phyloP scores from a whole-genome alignment of 352 stramenopile species.

The Globisporangium irregulare region DNA sequence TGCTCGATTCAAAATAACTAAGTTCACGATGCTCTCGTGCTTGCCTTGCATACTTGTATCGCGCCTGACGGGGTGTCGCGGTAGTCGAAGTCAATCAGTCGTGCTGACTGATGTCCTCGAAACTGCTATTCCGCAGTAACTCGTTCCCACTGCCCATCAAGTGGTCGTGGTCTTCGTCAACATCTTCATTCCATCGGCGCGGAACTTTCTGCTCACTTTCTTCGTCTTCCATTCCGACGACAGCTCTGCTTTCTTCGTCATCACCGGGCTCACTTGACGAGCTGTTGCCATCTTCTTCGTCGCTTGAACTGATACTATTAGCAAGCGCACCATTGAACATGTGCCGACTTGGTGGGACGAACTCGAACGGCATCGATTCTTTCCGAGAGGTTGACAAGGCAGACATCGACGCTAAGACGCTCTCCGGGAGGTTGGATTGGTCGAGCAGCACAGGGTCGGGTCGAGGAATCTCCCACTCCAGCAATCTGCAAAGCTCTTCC shows the following conservation, averaged over 20 bases:
- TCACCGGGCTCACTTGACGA: conserved; percentile 55
- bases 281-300: conserved; percentile 46
- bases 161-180: conserved; percentile 61
- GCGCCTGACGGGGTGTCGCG: not conserved
- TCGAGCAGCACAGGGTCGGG: conserved; percentile 63
- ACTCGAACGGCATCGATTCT: conserved; percentile 54
- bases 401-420: conserved; percentile 23
- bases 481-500: conserved; percentile 68
- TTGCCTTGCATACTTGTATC: conserved; percentile 2
- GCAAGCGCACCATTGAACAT: conserved; percentile 73
- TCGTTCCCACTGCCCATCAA: conserved; percentile 77
- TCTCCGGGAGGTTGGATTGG: conserved; percentile 52
- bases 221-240: conserved; percentile 37
- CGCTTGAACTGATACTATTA: conserved; percentile 56
- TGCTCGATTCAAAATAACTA: conserved; percentile 18
- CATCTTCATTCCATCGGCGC: conserved; percentile 33
- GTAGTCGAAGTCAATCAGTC: conserved; percentile 14
- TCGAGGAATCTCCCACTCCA: conserved; percentile 75
- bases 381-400: conserved; percentile 18
- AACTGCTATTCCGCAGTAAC: conserved; percentile 53
- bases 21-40: conserved; percentile 4
- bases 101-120: conserved; percentile 40
- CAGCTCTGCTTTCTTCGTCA: conserved; percentile 22
- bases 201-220: conserved; percentile 23
- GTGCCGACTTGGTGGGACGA: conserved; percentile 64